Percentiles rank a stretch among this genome's conserved stretches.
Conservation (phyloP, 208 protist genomes). For the Novymonas esmeraldas region DNA sequence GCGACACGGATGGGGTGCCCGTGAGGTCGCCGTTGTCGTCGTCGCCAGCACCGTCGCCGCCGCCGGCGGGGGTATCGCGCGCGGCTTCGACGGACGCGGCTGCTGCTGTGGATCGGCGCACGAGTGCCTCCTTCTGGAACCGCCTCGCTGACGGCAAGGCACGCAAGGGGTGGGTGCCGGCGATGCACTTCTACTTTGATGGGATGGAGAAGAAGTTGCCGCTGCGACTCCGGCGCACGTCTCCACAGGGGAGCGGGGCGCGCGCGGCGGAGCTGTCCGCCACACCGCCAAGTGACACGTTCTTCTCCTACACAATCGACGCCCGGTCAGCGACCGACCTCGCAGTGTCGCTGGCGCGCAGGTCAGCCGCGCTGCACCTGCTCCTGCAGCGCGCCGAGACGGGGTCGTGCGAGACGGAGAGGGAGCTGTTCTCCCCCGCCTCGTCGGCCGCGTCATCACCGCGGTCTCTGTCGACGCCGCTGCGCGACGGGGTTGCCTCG, state of each 20-base stretch:
- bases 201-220: conserved; percentile 33
- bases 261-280: neutral
- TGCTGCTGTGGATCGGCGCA: conserved; percentile 3
- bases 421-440: neutral
- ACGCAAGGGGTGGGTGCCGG: conserved; percentile 1
- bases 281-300: neutral
- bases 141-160: neutral
- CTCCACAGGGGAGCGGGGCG: neutral
- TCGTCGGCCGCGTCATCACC: neutral
- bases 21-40: too few species aligned
- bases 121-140: neutral
- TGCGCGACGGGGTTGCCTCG: too few species aligned
- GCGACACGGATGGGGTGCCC: too few species aligned
- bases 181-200: conserved; percentile 31
- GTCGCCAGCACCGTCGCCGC: too few species aligned
- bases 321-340: conserved; percentile 2
- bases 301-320: conserved; percentile 31
- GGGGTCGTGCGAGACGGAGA: neutral
- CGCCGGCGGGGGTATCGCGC: too few species aligned
- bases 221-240: conserved; percentile 10
- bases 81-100: too few species aligned
- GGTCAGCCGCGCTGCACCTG: conserved; percentile 29
- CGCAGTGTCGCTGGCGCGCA: conserved; percentile 14
- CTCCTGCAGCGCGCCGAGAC: conserved; percentile 13
- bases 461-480: too few species aligned